phyloP scores from a whole-genome alignment of 257 asterid species.

The Scutellaria galericulata region DNA sequence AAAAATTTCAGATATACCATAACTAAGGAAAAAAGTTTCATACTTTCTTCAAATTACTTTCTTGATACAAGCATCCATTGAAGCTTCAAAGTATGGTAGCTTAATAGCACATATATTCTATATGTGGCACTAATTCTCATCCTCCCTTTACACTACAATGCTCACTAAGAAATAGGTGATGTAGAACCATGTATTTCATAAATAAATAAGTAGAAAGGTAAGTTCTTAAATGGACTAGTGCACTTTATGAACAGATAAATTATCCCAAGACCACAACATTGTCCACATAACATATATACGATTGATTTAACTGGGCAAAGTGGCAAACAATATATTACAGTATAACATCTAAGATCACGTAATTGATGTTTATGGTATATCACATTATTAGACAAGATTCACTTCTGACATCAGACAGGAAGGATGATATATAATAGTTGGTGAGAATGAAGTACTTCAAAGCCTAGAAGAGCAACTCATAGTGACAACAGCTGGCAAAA shows the following conservation, averaged over 20 bases:
- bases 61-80: conserved; percentile 28
- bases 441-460: background rate
- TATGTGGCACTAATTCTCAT: conserved; percentile 1
- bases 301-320: background rate
- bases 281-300: background rate
- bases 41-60: conserved; percentile 31
- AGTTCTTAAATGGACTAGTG: background rate
- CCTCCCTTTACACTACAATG: conserved; percentile 8
- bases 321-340: background rate
- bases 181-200: conserved; percentile 2
- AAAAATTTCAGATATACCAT: background rate
- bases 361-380: background rate
- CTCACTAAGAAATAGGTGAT: background rate
- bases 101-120: background rate
- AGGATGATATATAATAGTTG: background rate
- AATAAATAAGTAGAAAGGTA: background rate
- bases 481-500: background rate
- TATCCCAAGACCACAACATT: conserved; percentile 16
- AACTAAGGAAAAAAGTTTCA: conserved; percentile 19
- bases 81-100: conserved; percentile 20
- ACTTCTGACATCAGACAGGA: conserved; percentile 11
- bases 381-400: conserved; percentile 19
- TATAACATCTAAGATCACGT: conserved; percentile 5
- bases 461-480: conserved; percentile 29
- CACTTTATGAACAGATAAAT: conserved; percentile 20